These are phyloP conservation scores for Leccinum pachyderme DNA, from an alignment of 1,284 basidiomycete species.

Conservation along the genomic window DNA sequence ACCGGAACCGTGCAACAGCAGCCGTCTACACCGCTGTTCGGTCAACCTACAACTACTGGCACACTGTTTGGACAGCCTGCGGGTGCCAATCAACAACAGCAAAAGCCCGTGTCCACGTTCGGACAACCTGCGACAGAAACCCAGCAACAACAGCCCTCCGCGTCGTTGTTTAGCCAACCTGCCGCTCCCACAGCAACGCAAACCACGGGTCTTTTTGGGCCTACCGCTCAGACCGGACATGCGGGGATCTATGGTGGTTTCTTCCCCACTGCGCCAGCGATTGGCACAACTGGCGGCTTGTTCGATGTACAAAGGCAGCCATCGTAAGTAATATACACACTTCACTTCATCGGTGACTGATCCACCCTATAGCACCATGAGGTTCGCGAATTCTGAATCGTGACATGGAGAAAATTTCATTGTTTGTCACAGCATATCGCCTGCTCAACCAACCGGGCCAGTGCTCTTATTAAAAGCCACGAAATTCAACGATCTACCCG, in stretches of 20 bases:
- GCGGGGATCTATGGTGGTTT: constrained; percentile 20
- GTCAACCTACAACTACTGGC: constrained; percentile 22
- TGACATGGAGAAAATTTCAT: neutral
- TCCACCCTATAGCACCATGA: constrained; percentile 22
- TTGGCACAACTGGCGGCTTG: constrained; percentile 27
- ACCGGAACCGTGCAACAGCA: constrained; percentile 16
- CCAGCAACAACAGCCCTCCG: constrained; percentile 28
- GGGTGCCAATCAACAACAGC: constrained; percentile 28
- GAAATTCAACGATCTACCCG: constrained; percentile 82
- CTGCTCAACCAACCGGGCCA: constrained; percentile 34
- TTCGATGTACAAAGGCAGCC: constrained; percentile 42
- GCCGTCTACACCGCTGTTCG: constrained; percentile 33
- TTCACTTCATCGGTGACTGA: constrained; percentile 3
- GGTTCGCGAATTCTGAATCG: constrained; percentile 14
- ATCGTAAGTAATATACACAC: constrained; percentile 26
- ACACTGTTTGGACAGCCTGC: constrained; percentile 12
- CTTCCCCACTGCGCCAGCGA: constrained; percentile 31
- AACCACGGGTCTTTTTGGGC: constrained; percentile 24
- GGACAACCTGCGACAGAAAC: constrained; percentile 25
- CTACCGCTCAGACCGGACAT: constrained; percentile 27
- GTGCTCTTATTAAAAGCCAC: constrained; percentile 68
- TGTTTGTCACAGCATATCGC: constrained; percentile 19
- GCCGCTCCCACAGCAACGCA: constrained; percentile 17
- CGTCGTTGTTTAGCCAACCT: constrained; percentile 26
- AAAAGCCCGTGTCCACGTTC: constrained; percentile 24